Evolutionary conservation across 495 filamentous ascomycete genomes (phyloP).

Genomic region (Apodospora peruviana): DNA sequence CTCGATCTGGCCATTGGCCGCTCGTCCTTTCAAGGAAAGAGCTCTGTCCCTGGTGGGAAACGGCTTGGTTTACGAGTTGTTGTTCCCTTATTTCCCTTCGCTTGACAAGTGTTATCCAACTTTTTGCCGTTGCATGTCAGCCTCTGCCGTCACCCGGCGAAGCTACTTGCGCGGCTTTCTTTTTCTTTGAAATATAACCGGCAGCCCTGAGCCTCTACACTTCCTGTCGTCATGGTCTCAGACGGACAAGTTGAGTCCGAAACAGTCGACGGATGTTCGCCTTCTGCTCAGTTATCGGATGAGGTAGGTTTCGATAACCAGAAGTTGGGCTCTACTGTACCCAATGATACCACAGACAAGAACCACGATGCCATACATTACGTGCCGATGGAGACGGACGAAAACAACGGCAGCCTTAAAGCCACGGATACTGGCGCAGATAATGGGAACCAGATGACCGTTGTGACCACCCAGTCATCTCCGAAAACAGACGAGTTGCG

Average conservation of each 20-base stretch:
- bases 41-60: constrained; percentile 7
- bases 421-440: not conserved
- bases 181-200: not conserved
- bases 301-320: not conserved
- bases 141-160: not conserved
- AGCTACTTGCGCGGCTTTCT: not conserved
- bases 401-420: not conserved
- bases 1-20: not conserved
- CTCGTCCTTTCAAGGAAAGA: constrained; percentile 12
- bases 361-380: not conserved
- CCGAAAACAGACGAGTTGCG: constrained; percentile 5
- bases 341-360: not conserved
- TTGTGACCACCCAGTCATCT: constrained; percentile 2
- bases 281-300: not conserved
- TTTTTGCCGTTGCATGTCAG: constrained; percentile 1
- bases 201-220: not conserved
- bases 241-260: not conserved
- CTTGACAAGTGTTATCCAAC: constrained; percentile 27
- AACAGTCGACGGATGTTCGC: not conserved
- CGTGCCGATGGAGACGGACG: constrained; percentile 1
- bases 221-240: constrained; percentile 1
- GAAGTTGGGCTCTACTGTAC: not conserved
- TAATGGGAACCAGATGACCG: not conserved
- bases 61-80: constrained; percentile 9
- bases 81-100: constrained; percentile 6